Percentiles rank a stretch among this genome's conserved stretches.
These are phyloP conservation scores for Yamadazyma olivae DNA, from an alignment of 805 yeast species.

Conservation along the genomic window DNA sequence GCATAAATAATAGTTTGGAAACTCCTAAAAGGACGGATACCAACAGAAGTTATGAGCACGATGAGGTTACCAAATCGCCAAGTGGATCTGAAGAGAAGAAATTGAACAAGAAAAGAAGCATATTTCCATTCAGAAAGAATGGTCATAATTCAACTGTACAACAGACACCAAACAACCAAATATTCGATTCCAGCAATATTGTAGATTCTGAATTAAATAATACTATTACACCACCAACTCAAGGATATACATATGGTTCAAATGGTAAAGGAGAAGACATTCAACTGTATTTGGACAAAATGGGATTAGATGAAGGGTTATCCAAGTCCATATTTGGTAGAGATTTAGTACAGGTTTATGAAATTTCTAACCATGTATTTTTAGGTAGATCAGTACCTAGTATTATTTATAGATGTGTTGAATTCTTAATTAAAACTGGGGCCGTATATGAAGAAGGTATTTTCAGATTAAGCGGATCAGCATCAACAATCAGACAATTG, in stretches of 20 bases:
- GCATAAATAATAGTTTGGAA: slow-evolving; percentile 1
- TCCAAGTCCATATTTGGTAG: slow-evolving; percentile 59
- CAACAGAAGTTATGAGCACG: slow-evolving; percentile 10
- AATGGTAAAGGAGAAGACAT: slow-evolving; percentile 10
- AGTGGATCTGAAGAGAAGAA: slow-evolving; percentile 27
- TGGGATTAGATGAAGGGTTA: slow-evolving; percentile 31
- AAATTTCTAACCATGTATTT: slow-evolving; percentile 48
- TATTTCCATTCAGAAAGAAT: slow-evolving; percentile 52
- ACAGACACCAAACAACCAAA: neutral
- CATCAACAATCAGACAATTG: slow-evolving; percentile 65
- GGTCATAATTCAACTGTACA: slow-evolving; percentile 9
- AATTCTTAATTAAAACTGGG: slow-evolving; percentile 57
- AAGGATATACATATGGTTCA: neutral
- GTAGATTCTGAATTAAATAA: slow-evolving; percentile 2
- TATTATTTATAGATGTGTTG: slow-evolving; percentile 71
- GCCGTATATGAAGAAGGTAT: slow-evolving; percentile 89
- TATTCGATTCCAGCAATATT: slow-evolving; percentile 4
- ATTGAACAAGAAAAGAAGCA: slow-evolving; percentile 49
- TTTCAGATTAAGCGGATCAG: slow-evolving; percentile 87
- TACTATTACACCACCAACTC: slow-evolving; percentile 2
- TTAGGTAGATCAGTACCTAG: slow-evolving; percentile 61
- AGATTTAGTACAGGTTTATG: slow-evolving; percentile 50
- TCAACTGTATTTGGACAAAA: slow-evolving; percentile 31
- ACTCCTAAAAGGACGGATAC: slow-evolving; percentile 7
- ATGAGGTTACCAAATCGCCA: slow-evolving; percentile 9